Conservation (phyloP, 1,139 yeast genomes). For the Kodamaea fungicola region DNA sequence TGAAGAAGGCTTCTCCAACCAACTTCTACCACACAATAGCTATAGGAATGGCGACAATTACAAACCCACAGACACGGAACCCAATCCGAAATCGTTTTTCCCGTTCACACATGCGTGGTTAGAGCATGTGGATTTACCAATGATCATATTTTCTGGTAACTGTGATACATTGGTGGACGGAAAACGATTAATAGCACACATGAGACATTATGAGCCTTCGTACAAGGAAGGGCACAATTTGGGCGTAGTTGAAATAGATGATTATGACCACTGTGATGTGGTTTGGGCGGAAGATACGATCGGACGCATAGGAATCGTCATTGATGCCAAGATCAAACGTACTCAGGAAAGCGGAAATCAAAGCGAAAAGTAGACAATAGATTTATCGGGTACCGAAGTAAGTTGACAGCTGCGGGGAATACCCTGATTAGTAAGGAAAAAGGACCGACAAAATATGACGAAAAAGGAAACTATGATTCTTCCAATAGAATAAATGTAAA, state of each 20-base stretch:
- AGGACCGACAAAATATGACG: too few species aligned
- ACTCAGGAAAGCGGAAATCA: neutral
- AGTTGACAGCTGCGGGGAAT: neutral
- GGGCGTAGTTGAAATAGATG: conserved; percentile 37
- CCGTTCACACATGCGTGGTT: conserved; percentile 58
- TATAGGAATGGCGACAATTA: conserved; percentile 30
- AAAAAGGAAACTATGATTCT: too few species aligned
- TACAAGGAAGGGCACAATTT: conserved; percentile 38
- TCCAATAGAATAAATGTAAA: too few species aligned
- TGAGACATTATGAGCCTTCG: conserved; percentile 47
- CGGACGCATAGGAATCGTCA: conserved; percentile 26
- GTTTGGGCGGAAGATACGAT: conserved; percentile 54
- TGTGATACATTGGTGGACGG: conserved; percentile 70
- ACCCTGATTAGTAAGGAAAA: too few species aligned
- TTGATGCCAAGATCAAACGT: conserved; percentile 6
- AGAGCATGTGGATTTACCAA: conserved; percentile 42
- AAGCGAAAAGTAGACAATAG: neutral
- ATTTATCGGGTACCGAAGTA: neutral
- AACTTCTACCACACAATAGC: conserved; percentile 31
- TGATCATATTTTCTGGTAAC: conserved; percentile 60
- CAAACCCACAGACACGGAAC: conserved; percentile 15
- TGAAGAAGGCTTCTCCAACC: conserved; percentile 39
- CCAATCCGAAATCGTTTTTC: conserved; percentile 53
- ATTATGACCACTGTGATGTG: conserved; percentile 54
- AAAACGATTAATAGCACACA: conserved; percentile 47